Evolutionary conservation across 345 rosid genomes (phyloP), one percentile per base, ranked within the genome.

Genomic region (Lagerstroemia speciosa): DNA sequence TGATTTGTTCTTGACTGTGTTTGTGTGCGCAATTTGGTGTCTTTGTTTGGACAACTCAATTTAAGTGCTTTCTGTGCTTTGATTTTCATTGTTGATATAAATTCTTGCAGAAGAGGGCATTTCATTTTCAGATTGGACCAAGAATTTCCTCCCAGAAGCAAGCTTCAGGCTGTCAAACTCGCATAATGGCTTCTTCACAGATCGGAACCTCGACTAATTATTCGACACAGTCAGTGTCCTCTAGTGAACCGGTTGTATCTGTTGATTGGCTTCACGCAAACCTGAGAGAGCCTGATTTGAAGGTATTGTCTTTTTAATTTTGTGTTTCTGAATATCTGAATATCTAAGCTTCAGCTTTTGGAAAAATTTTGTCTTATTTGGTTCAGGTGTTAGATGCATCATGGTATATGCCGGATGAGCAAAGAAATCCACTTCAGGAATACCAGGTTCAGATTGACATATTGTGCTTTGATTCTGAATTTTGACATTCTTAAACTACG

Each of bases 391-490:
- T 95, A 81, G 99, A 95, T 81, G 92, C 98, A 48, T 92, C 99
- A 4, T 95, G 98, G 99, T 92, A 92, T 82, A 90, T 95, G 98
- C 99, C 98, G 29, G 91, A 87, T 73, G 98, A 95, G 81, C 91
- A 92, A 74, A 86, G 97, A 81, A 95, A 92, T 79, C 97, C 99
- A 3, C 84, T 90, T 79, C 96, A 92, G 79, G 99, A 95, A 74
- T 95, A 92, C 82, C 97, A 92, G 98, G 98, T 95, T 69, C 64
- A 62, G 63, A 53, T 67, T 29, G 43, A 30, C 50, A 30, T 57
- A 33, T 1, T 27, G 50, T 36, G 58, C 69, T 34, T 67, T 72
- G 58, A 24, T 65, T 50, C 65, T 66, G 29, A 68, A 64, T 72
- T 66, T 67, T n/a, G 62, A 55, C 71, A 46, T 40, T 37, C 33